phyloP scores from a whole-genome alignment of 192 early-diverging fungal species.

The Coemansia sp. region DNA sequence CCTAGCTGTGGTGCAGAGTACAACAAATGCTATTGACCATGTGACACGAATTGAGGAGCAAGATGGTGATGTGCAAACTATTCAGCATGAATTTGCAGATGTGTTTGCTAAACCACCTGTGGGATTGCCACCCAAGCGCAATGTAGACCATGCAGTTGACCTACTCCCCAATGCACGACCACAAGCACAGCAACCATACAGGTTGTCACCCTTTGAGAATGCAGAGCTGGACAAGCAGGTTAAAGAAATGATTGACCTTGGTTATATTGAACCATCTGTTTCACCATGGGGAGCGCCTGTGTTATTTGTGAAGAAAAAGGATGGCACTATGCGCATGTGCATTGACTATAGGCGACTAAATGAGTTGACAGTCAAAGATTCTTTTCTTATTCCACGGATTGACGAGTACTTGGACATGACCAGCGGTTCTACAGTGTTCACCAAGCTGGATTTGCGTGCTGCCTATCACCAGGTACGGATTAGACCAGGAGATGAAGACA shows the following conservation, averaged over 20 bases:
- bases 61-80: too few species aligned
- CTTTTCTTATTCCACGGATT: constrained; percentile 48
- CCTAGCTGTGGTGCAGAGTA: too few species aligned
- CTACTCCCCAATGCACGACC: too few species aligned
- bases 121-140: too few species aligned
- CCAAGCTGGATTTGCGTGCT: constrained; percentile 37
- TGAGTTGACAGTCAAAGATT: constrained; percentile 41
- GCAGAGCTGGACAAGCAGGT: too few species aligned
- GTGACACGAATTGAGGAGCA: too few species aligned
- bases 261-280: constrained; percentile 17
- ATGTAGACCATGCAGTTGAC: too few species aligned
- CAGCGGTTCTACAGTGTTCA: constrained; percentile 20
- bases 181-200: too few species aligned
- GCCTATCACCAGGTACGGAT: constrained; percentile 55
- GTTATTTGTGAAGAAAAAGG: constrained; percentile 56
- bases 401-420: constrained; percentile 34
- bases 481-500: constrained; percentile 20
- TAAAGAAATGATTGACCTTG: not conserved
- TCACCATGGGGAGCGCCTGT: constrained; percentile 44
- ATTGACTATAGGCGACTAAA: constrained; percentile 59
- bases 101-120: too few species aligned
- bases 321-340: constrained; percentile 40
- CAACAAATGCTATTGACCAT: too few species aligned
- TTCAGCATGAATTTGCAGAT: too few species aligned
- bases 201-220: too few species aligned